A percentile compares a stretch with the other conserved stretches of the same genome.
These are phyloP conservation scores for Austroboletus eburneus DNA, from an alignment of 768 basidiomycete species.

Conservation along the genomic window DNA sequence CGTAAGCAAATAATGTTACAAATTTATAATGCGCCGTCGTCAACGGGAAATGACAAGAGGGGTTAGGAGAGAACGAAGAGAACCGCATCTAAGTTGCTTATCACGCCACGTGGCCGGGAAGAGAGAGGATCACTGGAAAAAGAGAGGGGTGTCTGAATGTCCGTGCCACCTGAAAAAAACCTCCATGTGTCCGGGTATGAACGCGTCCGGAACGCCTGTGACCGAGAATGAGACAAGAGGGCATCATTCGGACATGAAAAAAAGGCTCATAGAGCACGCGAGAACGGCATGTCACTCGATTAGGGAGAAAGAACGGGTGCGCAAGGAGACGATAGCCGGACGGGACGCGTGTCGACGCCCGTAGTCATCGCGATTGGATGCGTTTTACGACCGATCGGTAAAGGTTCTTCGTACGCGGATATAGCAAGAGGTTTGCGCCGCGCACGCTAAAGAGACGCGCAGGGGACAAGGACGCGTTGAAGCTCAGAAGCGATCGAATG, in stretches of 20 bases:
- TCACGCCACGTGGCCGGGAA: slow-evolving; percentile 3
- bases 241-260: neutral
- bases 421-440: slow-evolving; percentile 10
- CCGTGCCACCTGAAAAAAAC: neutral
- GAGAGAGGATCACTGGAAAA: neutral
- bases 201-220: neutral
- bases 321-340: neutral
- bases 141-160: slow-evolving; percentile 1
- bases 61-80: slow-evolving; percentile 1
- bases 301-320: neutral
- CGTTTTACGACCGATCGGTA: slow-evolving; percentile 1
- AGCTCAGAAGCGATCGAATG: slow-evolving; percentile 6
- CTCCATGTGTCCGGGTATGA: slow-evolving; percentile 7
- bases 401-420: neutral
- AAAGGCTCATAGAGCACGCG: neutral
- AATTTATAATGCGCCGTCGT: neutral
- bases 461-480: neutral
- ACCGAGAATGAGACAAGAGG: neutral
- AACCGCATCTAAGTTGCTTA: neutral
- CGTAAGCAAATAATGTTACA: slow-evolving; percentile 6
- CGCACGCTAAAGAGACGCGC: neutral
- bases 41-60: slow-evolving; percentile 10
- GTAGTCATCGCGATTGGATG: slow-evolving; percentile 13
- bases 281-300: neutral
- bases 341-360: slow-evolving; percentile 7